Evolutionary conservation across 768 basidiomycete genomes (phyloP), one percentile per base, ranked within the genome.

Genomic region (Lactifluus hygrophoroides): DNA sequence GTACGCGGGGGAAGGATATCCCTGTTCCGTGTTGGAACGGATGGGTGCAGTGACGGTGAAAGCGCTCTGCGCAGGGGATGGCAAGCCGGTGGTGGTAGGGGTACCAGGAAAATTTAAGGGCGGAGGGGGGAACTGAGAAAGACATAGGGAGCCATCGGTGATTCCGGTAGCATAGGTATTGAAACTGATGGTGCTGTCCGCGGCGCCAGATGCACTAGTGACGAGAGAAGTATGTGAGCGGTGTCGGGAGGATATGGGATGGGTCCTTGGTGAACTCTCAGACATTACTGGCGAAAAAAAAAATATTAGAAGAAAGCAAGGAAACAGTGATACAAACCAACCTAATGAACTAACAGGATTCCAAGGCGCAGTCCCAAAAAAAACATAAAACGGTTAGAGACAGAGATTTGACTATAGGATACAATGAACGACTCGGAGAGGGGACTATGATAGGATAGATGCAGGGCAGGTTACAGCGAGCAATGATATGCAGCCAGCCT

Each of bases 121-220:
- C 1, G 81, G 80, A 48, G 72, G 71, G 21, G 81, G 82, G 58
- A 84, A 85, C 52, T 77, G 74, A 34, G 77, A 77, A 54, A 80
- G 71, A 32, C 69, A 70, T 42, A 74, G 58, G 17, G 70, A 70
- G 30, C 71, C 71, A 17, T 71, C 74, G 5, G 61, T 59, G 10
- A 65, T 51, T 38, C 66, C 67, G 8, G 69, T 72, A 56, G 57
- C 69, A 66, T 56, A 56, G 56, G 68, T 69, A 27, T 62, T 65
- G 64, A 76, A 75, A 67, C 77, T 80, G 45, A 83, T 77, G 28
- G 80, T 79, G 52, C 80, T 82, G 50, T 78, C 78, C 34, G 82
- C 80, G 40, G 82, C 68, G 27, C 74, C 79, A n/a, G 83, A 83
- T 6, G 76, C 79, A 58, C 75, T 78, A 38, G 82, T 82, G 52